Evolutionary conservation across 495 filamentous ascomycete species (phyloP).

Genomic region (Cercophora newfieldiana): DNA sequence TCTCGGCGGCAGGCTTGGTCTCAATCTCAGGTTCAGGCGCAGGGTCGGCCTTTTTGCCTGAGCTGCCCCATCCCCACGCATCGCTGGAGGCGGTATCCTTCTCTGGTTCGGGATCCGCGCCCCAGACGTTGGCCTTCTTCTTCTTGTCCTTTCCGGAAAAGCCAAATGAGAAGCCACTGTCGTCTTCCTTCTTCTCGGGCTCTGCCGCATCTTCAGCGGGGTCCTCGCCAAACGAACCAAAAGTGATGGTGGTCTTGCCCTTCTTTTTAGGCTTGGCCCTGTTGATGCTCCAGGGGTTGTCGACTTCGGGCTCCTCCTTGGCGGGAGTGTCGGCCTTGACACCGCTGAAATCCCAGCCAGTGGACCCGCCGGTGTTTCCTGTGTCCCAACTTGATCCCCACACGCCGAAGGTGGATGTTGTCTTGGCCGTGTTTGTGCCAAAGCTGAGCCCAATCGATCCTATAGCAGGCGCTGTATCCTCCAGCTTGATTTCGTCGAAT

Average conservation of each 20-base stretch:
- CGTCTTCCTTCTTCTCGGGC: slow-evolving; percentile 19
- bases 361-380: slow-evolving; percentile 18
- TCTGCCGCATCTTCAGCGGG: slow-evolving; percentile 28
- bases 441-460: slow-evolving; percentile 33
- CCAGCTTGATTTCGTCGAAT: slow-evolving; percentile 53
- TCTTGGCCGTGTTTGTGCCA: slow-evolving; percentile 30
- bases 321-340: slow-evolving; percentile 16
- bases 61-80: slow-evolving; percentile 26
- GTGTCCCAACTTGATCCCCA: slow-evolving; percentile 44
- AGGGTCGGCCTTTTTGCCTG: slow-evolving; percentile 31
- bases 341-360: slow-evolving; percentile 16
- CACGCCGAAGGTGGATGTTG: slow-evolving; percentile 27
- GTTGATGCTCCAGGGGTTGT: slow-evolving; percentile 44
- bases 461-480: slow-evolving; percentile 40
- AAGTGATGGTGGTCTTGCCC: slow-evolving; percentile 34
- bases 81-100: slow-evolving; percentile 27
- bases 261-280: slow-evolving; percentile 48
- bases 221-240: slow-evolving; percentile 40
- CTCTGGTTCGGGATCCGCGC: slow-evolving; percentile 31
- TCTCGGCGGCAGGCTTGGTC: slow-evolving; percentile 24
- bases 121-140: slow-evolving; percentile 40
- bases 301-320: slow-evolving; percentile 27
- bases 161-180: not conserved
- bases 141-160: slow-evolving; percentile 29
- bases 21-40: slow-evolving; percentile 36